Evolutionary conservation across 257 asterid species (phyloP).

Genomic region (Cruciata laevipes): DNA sequence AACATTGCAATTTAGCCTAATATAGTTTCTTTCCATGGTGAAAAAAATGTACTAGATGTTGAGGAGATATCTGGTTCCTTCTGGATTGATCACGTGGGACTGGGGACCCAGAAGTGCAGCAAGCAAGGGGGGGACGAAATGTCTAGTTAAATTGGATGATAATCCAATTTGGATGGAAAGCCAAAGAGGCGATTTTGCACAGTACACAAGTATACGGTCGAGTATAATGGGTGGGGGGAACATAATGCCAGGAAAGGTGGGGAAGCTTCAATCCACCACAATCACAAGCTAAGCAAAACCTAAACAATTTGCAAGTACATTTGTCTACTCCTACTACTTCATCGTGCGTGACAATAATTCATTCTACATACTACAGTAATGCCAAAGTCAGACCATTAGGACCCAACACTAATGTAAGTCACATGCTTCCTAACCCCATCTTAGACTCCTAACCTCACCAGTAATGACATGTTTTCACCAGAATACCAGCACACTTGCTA

Average conservation of each 20-base stretch:
- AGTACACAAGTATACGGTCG: conserved; percentile 6
- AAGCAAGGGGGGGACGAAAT: neutral
- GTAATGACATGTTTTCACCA: neutral
- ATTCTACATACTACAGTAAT: neutral
- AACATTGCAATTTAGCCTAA: no score
- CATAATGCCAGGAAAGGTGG: conserved; percentile 7
- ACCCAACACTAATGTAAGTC: conserved; percentile 2
- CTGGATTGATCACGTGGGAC: neutral
- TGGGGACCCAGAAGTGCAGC: neutral
- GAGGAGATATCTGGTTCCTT: neutral
- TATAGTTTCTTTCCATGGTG: no score
- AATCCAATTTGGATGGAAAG: neutral
- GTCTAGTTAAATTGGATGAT: neutral
- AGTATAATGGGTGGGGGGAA: neutral
- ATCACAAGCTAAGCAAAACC: neutral
- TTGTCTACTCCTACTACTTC: neutral
- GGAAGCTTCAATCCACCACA: conserved; percentile 11
- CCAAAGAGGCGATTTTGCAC: neutral
- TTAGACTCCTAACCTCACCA: neutral
- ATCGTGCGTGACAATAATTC: conserved; percentile 2
- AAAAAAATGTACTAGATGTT: no score
- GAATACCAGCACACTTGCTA: neutral
- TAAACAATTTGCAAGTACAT: conserved; percentile 3
- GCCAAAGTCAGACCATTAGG: conserved; percentile 6
- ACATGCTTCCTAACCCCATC: neutral